Conservation (phyloP, 352 stramenopile species). For the Phytophthora pluvialis region DNA sequence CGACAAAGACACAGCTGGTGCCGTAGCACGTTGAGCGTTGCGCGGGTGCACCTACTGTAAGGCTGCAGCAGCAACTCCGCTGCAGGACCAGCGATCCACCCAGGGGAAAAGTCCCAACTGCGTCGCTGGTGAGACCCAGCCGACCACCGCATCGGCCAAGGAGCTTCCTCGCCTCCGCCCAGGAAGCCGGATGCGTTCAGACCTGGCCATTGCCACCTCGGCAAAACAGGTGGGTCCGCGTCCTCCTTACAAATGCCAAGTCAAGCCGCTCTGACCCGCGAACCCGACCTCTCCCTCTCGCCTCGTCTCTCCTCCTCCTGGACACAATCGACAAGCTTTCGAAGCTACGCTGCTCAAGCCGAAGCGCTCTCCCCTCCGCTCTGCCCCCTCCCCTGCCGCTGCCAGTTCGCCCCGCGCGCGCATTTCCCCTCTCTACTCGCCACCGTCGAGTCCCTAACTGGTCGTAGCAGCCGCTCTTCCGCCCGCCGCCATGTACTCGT, state of each 20-base stretch:
- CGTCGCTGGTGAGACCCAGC: background rate
- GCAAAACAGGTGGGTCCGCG: conserved; percentile 8
- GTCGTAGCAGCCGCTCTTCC: background rate
- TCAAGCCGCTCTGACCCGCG: conserved; percentile 3
- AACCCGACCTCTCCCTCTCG: conserved; percentile 21
- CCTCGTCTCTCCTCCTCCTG: conserved; percentile 31
- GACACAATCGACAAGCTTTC: conserved; percentile 26
- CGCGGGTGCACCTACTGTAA: background rate
- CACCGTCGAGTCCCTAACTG: conserved; percentile 23
- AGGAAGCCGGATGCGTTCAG: conserved; percentile 30
- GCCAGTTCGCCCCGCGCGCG: background rate
- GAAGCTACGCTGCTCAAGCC: background rate
- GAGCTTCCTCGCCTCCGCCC: too few relatives aligned
- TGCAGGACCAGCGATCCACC: background rate
- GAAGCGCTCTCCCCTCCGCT: background rate
- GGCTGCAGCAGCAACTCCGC: too few relatives aligned
- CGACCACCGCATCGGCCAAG: too few relatives aligned
- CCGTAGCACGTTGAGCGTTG: background rate
- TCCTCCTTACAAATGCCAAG: conserved; percentile 10
- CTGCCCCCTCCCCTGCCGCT: background rate
- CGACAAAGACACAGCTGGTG: conserved; percentile 9
- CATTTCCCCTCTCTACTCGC: conserved; percentile 46
- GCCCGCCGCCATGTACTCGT: conserved; percentile 77
- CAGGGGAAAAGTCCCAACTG: background rate
- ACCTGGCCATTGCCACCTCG: conserved; percentile 11